These are phyloP conservation scores for Sequoiadendron giganteum DNA, from an alignment of 75 land plant genomes.

Conservation along the genomic window DNA sequence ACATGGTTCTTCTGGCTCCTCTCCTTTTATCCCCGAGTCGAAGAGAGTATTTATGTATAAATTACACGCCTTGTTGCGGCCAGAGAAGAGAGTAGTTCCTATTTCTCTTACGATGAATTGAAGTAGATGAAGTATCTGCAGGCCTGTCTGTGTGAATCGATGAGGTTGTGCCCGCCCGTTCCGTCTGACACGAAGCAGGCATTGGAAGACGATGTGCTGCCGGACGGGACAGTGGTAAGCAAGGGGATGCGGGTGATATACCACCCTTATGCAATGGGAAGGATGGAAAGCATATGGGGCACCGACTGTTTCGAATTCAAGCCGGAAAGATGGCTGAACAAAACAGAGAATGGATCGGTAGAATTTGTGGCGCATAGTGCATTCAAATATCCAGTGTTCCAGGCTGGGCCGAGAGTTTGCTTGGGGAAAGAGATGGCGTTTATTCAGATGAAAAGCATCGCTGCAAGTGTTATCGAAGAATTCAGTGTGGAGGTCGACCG, in stretches of 20 bases:
- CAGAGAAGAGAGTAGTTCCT: not conserved
- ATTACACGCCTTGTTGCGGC: constrained; percentile 12
- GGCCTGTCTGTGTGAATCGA: constrained; percentile 59
- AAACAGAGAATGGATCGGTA: constrained; percentile 3
- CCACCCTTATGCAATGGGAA: constrained; percentile 42
- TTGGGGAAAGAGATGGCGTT: constrained; percentile 37
- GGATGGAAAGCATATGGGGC: constrained; percentile 53
- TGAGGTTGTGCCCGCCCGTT: constrained; percentile 76
- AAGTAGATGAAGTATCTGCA: constrained; percentile 67
- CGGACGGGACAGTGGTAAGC: constrained; percentile 37
- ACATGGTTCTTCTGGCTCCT: constrained; percentile 53
- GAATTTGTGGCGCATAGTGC: constrained; percentile 8
- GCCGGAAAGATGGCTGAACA: constrained; percentile 40
- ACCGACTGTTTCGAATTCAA: constrained; percentile 33
- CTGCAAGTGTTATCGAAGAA: constrained; percentile 21
- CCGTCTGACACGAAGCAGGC: constrained; percentile 14
- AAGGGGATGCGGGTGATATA: constrained; percentile 23
- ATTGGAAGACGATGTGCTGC: constrained; percentile 38
- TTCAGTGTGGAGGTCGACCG: constrained; percentile 7
- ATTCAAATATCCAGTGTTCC: constrained; percentile 29
- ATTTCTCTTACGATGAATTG: constrained; percentile 29
- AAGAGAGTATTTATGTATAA: constrained; percentile 28
- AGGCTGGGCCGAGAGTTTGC: constrained; percentile 38
- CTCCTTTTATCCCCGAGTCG: constrained; percentile 29
- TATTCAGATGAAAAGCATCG: constrained; percentile 32